phyloP scores from a whole-genome alignment of 345 rosid genomes.

The Populus alba region DNA sequence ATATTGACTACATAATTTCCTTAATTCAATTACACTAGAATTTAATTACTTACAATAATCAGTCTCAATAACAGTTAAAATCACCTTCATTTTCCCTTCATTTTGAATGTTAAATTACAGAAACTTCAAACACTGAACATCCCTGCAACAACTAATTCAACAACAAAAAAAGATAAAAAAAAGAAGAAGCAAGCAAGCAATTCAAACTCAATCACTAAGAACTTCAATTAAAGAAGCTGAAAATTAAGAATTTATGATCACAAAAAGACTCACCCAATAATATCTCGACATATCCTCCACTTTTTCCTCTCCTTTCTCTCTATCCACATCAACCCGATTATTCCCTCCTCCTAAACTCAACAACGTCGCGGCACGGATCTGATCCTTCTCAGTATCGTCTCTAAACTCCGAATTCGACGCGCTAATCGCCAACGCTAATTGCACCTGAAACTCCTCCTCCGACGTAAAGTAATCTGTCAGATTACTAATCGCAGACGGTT shows the following conservation, averaged over 20 bases:
- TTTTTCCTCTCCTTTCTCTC: constrained; percentile 55
- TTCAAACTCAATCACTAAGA: constrained; percentile 17
- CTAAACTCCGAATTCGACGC: constrained; percentile 75
- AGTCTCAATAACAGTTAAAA: not conserved
- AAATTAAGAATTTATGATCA: not conserved
- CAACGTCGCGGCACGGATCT: constrained; percentile 84
- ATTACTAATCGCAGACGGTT: not conserved
- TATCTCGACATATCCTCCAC: constrained; percentile 78
- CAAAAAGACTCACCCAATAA: constrained; percentile 73
- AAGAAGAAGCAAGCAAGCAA: not conserved
- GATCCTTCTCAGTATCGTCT: constrained; percentile 74
- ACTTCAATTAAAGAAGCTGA: not conserved
- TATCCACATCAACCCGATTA: constrained; percentile 44
- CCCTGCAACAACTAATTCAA: not conserved
- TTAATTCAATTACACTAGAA: not conserved
- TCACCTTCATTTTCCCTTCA: not conserved
- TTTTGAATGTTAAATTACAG: not conserved
- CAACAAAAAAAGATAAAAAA: not conserved
- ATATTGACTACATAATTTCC: not conserved
- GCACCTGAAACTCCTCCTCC: constrained; percentile 97
- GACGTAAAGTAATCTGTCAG: constrained; percentile 63
- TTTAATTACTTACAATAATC: not conserved
- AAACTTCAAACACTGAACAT: not conserved
- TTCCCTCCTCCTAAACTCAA: constrained; percentile 57
- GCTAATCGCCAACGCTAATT: constrained; percentile 92